Base-by-base conservation (phyloP, 257 asterid genomes). In the Salvia rosmarinus region DNA sequence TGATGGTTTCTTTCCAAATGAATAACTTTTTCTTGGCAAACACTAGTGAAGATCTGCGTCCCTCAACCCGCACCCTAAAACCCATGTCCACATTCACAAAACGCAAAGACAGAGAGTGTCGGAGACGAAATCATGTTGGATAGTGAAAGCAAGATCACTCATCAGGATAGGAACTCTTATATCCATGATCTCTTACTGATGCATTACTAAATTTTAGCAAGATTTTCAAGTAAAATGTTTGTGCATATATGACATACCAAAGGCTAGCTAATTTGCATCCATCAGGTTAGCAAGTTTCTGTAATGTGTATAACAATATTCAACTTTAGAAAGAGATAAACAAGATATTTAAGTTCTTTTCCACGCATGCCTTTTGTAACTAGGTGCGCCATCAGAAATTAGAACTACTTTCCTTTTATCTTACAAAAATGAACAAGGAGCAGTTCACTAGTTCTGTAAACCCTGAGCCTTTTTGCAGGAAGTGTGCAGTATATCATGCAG, bases 101-200 rank as follows among this genome's bases (percentile, higher is more conserved):
- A 65, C 58, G 25, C 21, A 25, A 60, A 30, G n/a, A n/a, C n/a
- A n/a, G n/a, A 28, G 4, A 63, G 69, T 21, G 37, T 20, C 21
- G 21, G 20, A 11, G 50, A 11, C 8, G 4, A 32, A 34, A 67
- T 32, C 13, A 19, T 30, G 39, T 51, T 7, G 58, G 34, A 6
- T 9, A 14, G 34, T 17, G 73, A 68, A 54, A 54, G 73, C 40
- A 68, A 52, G 39, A 52, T 35, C 73, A 37, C 13, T 16, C 32
- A 14, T 66, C 28, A 47, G 59, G 16, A 40, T 23, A 16, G 16
- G n/a, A 55, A n/a, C 2, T 28, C 25, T 28, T 32, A 11, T 46
- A 25, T 25, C 4, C 21, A 20, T 64, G 13, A 43, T n/a, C n/a
- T 42, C 57, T 47, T 16, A 43, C 37, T 19, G 25, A 7, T 11